phyloP scores from a whole-genome alignment of 371 early-diverging fungal genomes.

The Mortierella sp. region DNA sequence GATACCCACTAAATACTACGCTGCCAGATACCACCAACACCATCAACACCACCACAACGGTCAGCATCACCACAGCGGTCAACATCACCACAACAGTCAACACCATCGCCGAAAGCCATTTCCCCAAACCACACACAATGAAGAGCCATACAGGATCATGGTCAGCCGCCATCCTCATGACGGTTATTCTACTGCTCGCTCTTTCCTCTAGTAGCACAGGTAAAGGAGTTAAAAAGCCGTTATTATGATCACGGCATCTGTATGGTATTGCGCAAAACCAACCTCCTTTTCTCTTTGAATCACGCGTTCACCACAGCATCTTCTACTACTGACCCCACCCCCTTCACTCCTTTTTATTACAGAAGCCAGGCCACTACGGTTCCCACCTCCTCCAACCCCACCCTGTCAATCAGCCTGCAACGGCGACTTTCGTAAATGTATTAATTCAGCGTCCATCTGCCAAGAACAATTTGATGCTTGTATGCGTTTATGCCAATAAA shows the following conservation, averaged over 20 bases:
- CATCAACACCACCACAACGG: no score
- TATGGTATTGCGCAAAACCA: no score
- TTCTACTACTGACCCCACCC: no score
- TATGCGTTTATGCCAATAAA: conserved; percentile 3
- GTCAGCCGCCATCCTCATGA: not conserved
- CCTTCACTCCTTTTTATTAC: not conserved
- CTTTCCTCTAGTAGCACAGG: not conserved
- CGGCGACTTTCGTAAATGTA: conserved; percentile 38
- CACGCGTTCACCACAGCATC: not conserved
- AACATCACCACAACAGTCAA: not conserved
- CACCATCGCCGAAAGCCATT: not conserved
- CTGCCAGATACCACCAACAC: no score
- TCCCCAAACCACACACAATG: not conserved
- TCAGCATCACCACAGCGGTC: no score
- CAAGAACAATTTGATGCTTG: conserved; percentile 5
- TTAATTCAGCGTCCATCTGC: conserved; percentile 14
- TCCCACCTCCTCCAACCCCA: conserved; percentile 32
- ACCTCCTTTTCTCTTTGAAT: no score
- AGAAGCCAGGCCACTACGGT: not conserved
- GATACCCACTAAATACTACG: not conserved
- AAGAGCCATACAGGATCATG: not conserved
- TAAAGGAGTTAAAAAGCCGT: not conserved
- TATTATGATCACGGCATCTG: no score
- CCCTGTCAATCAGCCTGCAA: conserved; percentile 37
- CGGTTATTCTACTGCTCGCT: not conserved